These are phyloP conservation scores for Castanospermum australe DNA, from an alignment of 306 rosid genomes.

Conservation along the genomic window DNA sequence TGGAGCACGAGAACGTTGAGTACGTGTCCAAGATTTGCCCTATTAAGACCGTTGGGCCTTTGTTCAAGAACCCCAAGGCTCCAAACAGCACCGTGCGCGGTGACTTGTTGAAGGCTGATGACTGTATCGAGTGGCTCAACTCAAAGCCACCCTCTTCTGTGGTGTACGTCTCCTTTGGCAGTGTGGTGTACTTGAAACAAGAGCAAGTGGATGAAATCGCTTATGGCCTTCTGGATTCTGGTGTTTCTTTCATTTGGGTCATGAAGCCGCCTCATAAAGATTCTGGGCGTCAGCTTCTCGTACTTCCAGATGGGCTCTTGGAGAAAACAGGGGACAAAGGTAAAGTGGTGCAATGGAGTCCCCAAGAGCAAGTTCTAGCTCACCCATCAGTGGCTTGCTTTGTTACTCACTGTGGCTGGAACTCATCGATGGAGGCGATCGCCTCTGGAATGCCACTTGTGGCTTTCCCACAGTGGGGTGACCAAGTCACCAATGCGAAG, in stretches of 20 bases:
- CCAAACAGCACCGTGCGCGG: slow-evolving; percentile 17
- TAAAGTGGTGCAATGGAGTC: slow-evolving; percentile 48
- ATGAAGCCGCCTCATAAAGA: slow-evolving; percentile 39
- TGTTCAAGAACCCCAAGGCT: slow-evolving; percentile 40
- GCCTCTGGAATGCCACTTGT: slow-evolving; percentile 47
- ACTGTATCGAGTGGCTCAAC: slow-evolving; percentile 49
- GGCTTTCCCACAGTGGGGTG: slow-evolving; percentile 57
- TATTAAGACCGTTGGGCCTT: slow-evolving; percentile 45
- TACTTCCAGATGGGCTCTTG: slow-evolving; percentile 34
- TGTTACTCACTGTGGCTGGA: slow-evolving; percentile 69
- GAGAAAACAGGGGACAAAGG: slow-evolving; percentile 42
- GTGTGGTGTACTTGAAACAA: slow-evolving; percentile 42
- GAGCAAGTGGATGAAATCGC: slow-evolving; percentile 53
- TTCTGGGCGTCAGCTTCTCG: background rate
- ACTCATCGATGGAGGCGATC: slow-evolving; percentile 57
- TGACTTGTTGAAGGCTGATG: slow-evolving; percentile 44
- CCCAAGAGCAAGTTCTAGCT: slow-evolving; percentile 43
- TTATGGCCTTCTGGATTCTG: slow-evolving; percentile 41
- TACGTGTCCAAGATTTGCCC: slow-evolving; percentile 35
- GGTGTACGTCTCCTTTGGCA: slow-evolving; percentile 53
- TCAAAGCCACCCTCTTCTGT: slow-evolving; percentile 40
- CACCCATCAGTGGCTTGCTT: slow-evolving; percentile 49
- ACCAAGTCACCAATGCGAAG: slow-evolving; percentile 56
- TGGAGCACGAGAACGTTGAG: slow-evolving; percentile 36
- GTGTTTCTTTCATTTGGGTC: slow-evolving; percentile 45